Conservation (phyloP, 1,139 yeast species). For the Yamadazyma membranifaciens region DNA sequence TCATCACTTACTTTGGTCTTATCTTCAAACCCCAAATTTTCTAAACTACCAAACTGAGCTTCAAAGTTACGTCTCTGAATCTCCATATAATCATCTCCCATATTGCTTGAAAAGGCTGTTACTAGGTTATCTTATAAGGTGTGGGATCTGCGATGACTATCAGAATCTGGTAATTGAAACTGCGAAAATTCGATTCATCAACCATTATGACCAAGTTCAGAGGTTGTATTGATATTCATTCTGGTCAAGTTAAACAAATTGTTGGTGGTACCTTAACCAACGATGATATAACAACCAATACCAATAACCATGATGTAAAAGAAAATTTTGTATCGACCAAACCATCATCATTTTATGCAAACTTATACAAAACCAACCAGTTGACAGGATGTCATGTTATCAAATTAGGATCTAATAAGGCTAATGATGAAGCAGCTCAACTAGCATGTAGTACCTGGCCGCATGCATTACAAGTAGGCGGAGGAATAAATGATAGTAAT, state of each 20-base stretch:
- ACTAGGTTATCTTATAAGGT: not conserved
- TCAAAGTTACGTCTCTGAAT: slow-evolving; percentile 62
- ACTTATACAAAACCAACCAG: slow-evolving; percentile 57
- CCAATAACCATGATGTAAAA: slow-evolving; percentile 16
- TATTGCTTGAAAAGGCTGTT: not conserved
- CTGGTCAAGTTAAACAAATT: slow-evolving; percentile 93
- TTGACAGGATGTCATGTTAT: slow-evolving; percentile 88
- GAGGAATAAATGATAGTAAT: slow-evolving; percentile 77
- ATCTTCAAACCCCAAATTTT: slow-evolving; percentile 58
- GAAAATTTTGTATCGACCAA: slow-evolving; percentile 83
- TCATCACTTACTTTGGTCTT: slow-evolving; percentile 29
- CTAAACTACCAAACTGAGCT: slow-evolving; percentile 66
- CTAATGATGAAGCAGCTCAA: slow-evolving; percentile 79
- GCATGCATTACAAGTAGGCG: slow-evolving; percentile 76
- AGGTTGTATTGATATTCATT: slow-evolving; percentile 94
- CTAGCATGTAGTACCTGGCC: slow-evolving; percentile 81
- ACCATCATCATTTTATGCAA: slow-evolving; percentile 74
- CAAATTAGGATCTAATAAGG: slow-evolving; percentile 73
- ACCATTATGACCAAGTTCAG: slow-evolving; percentile 74
- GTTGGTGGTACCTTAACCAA: slow-evolving; percentile 85
- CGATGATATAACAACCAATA: slow-evolving; percentile 36
- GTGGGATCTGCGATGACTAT: not conserved
- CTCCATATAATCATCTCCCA: slow-evolving; percentile 50
- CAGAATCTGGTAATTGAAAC: not conserved
- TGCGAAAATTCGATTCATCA: not conserved